phyloP scores from a whole-genome alignment of 768 basidiomycete genomes.

The Lanmaoa pseudosensibilis region DNA sequence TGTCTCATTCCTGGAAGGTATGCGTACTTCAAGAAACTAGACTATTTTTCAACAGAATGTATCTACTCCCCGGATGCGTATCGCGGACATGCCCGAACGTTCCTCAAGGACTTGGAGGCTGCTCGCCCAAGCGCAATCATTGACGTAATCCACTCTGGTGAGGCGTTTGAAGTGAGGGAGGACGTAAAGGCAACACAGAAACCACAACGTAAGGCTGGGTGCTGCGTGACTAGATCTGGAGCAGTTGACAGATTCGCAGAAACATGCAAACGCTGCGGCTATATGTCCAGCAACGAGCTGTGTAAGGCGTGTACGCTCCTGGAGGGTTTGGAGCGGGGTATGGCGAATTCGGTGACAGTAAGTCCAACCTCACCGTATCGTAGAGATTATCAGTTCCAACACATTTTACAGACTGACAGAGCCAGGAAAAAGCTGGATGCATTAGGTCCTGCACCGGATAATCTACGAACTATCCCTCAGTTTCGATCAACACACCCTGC shows the following conservation, averaged over 20 bases:
- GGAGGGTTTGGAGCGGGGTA: constrained; percentile 86
- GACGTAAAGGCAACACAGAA: constrained; percentile 85
- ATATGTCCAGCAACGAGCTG: constrained; percentile 96
- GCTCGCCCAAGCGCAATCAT: constrained; percentile 94
- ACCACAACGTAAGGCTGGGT: constrained; percentile 65
- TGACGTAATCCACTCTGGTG: constrained; percentile 96
- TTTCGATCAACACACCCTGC: constrained; percentile 51
- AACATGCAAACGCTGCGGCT: constrained; percentile 89
- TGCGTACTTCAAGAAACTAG: constrained; percentile 98
- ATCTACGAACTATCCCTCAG: constrained; percentile 74
- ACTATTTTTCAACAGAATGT: constrained; percentile 99
- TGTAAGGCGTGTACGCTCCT: constrained; percentile 92
- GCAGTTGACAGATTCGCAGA: constrained; percentile 45
- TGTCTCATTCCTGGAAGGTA: constrained; percentile 59
- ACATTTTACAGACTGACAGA: constrained; percentile 58
- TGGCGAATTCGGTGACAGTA: constrained; percentile 63
- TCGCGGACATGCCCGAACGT: constrained; percentile 90
- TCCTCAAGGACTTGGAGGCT: constrained; percentile 94
- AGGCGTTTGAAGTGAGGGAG: constrained; percentile 83
- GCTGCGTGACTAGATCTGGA: neutral
- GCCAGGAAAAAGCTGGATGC: constrained; percentile 62
- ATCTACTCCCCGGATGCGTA: constrained; percentile 99
- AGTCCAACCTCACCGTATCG: constrained; percentile 26
- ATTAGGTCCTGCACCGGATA: constrained; percentile 59
- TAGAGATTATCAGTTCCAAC: neutral